phyloP scores from a whole-genome alignment of 1,284 basidiomycete species.

The Bothia castanella region DNA sequence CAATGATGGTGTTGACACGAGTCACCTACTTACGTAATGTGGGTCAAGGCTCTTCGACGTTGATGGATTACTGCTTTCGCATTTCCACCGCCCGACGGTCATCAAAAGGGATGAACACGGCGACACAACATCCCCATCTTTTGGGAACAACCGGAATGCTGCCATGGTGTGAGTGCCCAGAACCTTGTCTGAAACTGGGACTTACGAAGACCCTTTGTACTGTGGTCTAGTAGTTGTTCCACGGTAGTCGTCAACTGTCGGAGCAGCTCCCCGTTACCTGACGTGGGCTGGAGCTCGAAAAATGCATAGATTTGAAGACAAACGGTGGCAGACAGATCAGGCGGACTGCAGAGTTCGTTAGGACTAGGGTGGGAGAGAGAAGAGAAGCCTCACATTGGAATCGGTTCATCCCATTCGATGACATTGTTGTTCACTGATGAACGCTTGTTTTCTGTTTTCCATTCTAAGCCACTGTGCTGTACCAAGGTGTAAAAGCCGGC shows the following conservation, averaged over 20 bases:
- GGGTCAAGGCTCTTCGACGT: not conserved
- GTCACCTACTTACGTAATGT: not conserved
- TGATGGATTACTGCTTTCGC: not conserved
- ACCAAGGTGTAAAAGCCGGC: no score
- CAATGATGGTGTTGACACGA: not conserved
- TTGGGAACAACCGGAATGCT: constrained; percentile 6
- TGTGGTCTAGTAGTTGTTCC: constrained; percentile 5
- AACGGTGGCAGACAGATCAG: constrained; percentile 5
- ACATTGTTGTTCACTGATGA: not conserved
- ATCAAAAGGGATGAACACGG: constrained; percentile 10
- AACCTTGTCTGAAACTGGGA: no score
- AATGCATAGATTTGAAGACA: constrained; percentile 9
- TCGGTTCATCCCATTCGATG: constrained; percentile 11
- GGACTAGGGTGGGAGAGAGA: no score
- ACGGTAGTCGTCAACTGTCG: not conserved
- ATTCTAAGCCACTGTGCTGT: no score
- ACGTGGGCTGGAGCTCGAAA: constrained; percentile 11
- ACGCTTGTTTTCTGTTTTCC: not conserved
- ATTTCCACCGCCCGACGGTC: not conserved
- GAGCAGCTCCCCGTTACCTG: constrained; percentile 15
- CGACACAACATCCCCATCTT: not conserved
- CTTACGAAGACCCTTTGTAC: not conserved
- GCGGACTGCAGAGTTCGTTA: constrained; percentile 3
- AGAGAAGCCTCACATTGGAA: constrained; percentile 7
- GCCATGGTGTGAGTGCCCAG: not conserved